phyloP scores from a whole-genome alignment of 179 eudicot species.

The Monotropa hypopitys region DNA sequence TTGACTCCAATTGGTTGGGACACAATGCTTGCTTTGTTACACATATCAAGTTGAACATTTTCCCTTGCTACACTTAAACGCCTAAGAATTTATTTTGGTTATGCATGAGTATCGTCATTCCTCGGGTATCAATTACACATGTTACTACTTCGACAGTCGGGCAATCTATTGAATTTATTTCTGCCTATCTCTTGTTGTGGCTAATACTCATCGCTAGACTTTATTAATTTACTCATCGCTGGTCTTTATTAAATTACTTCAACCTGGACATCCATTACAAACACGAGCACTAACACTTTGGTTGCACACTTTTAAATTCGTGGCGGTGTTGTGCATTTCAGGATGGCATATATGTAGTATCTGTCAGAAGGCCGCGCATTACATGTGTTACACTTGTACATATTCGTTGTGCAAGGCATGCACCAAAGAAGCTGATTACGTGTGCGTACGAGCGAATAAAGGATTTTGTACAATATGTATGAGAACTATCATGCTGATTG shows the following conservation, averaged over 20 bases:
- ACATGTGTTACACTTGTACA: slow-evolving; percentile 89
- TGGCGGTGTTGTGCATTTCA: slow-evolving; percentile 23
- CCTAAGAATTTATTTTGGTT: neutral
- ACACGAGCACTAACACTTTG: neutral
- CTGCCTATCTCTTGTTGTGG: neutral
- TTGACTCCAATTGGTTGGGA: neutral
- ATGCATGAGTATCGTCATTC: neutral
- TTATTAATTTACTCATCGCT: neutral
- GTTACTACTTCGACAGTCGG: neutral
- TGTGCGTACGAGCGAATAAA: slow-evolving; percentile 71
- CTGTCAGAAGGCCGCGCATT: slow-evolving; percentile 73
- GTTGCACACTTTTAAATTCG: neutral
- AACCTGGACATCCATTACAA: neutral
- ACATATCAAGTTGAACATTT: neutral
- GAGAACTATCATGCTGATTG: slow-evolving; percentile 72
- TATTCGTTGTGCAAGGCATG: slow-evolving; percentile 93
- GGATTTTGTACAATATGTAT: slow-evolving; percentile 89
- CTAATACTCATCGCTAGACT: neutral
- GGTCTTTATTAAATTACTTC: too few species aligned
- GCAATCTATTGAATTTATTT: slow-evolving; percentile 1
- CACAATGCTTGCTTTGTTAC: too few species aligned
- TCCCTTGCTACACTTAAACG: slow-evolving; percentile 1
- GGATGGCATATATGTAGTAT: slow-evolving; percentile 96
- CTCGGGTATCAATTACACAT: neutral
- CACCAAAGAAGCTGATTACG: slow-evolving; percentile 44